Conservation (phyloP, 169 alveolate species). For the Eimeria falciformis region DNA sequence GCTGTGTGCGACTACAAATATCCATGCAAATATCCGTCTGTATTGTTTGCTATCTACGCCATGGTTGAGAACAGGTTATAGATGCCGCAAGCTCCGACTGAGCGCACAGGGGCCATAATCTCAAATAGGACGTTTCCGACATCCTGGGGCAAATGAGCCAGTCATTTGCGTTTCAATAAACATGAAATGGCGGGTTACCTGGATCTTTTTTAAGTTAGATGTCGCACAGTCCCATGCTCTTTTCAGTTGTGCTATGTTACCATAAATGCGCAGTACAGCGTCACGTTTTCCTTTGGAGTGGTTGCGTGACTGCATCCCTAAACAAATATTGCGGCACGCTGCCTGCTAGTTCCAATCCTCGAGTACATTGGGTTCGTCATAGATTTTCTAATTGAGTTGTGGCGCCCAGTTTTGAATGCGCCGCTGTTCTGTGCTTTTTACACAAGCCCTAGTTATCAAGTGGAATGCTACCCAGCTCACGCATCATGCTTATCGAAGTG, state of each 20-base stretch:
- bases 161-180: too few species aligned
- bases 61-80: not conserved
- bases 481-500: conserved; percentile 28
- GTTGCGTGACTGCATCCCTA: conserved; percentile 41
- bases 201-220: conserved; percentile 1
- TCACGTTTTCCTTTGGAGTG: not conserved
- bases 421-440: too few species aligned
- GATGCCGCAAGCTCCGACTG: conserved; percentile 36
- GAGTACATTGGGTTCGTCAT: too few species aligned
- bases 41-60: too few species aligned
- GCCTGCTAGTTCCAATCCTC: too few species aligned
- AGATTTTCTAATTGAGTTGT: too few species aligned
- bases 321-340: not conserved
- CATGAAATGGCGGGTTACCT: not conserved
- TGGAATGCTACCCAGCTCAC: not conserved
- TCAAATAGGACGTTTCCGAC: too few species aligned
- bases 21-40: too few species aligned
- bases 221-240: not conserved
- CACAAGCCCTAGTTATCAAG: not conserved
- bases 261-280: conserved; percentile 26
- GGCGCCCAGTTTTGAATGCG: too few species aligned
- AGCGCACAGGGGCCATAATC: not conserved
- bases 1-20: too few species aligned
- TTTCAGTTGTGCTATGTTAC: conserved; percentile 19
- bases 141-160: too few species aligned